Base-by-base conservation (phyloP, 345 rosid genomes). In the Camelina neglecta region DNA sequence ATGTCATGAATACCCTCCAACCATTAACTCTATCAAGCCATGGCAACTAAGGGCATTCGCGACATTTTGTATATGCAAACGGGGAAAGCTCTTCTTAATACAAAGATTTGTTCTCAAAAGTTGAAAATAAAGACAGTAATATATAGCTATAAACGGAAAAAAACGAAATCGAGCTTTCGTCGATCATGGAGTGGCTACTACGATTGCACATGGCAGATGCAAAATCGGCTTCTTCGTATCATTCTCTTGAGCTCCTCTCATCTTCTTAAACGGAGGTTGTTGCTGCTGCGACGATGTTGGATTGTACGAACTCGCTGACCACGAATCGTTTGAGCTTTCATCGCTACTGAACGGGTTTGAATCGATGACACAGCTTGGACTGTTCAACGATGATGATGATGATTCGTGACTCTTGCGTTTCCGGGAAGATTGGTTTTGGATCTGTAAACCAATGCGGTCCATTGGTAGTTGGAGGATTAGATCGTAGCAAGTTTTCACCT, bases 281-380 rank as follows among this genome's bases (percentile, higher is more conserved):
- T 82, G 72, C 38, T 73, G 42, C 11, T 83, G 54, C 16, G 66
- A 38, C 12, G 75, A 38, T 44, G 78, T n/a, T 35, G 41, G 75
- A 61, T n/a, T 79, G 15, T 79, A 75, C 53, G 83, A 68, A 58
- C 53, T 85, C 83, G 69, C 74, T 23, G 77, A 72, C 85, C 90
- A 84, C 5, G 88, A 81, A 60, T 85, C 86, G 75, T 80, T 79
- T 4, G 87, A 86, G 77, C 84, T 75, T 18, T 84, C 79, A 44
- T 83, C 80, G 82, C 86, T 81, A 5, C 26, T 67, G 65, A 79
- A 73, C 44, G 88, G 84, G 56, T 74, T 69, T 7, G 87, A 73
- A 71, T 88, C 90, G 18, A 91, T 88, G 36, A 87, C 96, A 3
- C 91, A 85, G 47, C 87, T 86, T 3, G 94, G 93, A 73, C 96